Evolutionary conservation across 2,329 filamentous ascomycete genomes (phyloP).

Genomic region (Lasiodiplodia hormozganensis): DNA sequence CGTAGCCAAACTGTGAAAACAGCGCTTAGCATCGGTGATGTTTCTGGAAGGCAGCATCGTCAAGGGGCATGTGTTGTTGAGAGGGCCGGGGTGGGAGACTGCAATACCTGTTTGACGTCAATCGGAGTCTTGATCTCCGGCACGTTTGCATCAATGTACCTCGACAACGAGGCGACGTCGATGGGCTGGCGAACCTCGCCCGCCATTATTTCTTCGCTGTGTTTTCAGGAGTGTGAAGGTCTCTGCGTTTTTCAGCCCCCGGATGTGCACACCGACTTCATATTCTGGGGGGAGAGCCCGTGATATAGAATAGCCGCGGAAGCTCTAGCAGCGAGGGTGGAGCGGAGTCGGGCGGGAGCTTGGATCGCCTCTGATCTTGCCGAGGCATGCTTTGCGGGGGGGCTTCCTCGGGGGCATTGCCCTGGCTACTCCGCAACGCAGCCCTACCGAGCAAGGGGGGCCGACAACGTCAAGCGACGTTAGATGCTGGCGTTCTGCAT

Average conservation of each 20-base stretch:
- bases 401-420: background rate
- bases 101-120: slow-evolving; percentile 85
- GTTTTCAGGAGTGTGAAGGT: background rate
- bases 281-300: background rate
- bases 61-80: background rate
- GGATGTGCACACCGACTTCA: background rate
- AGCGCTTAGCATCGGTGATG: background rate
- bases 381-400: slow-evolving; percentile 24
- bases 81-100: background rate
- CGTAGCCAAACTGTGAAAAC: slow-evolving; percentile 82
- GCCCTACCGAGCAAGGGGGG: background rate
- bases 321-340: background rate
- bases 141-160: slow-evolving; percentile 79
- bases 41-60: background rate
- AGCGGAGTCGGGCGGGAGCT: slow-evolving; percentile 20
- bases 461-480: background rate
- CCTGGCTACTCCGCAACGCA: background rate
- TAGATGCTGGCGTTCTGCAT: background rate
- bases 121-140: slow-evolving; percentile 83
- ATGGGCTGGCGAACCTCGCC: slow-evolving; percentile 90
- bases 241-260: background rate
- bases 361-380: slow-evolving; percentile 16
- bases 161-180: slow-evolving; percentile 78
- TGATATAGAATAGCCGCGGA: slow-evolving; percentile 6
- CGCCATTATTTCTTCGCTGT: slow-evolving; percentile 66